Evolutionary conservation across 306 rosid species (phyloP).

Genomic region (Bauhinia variegata): DNA sequence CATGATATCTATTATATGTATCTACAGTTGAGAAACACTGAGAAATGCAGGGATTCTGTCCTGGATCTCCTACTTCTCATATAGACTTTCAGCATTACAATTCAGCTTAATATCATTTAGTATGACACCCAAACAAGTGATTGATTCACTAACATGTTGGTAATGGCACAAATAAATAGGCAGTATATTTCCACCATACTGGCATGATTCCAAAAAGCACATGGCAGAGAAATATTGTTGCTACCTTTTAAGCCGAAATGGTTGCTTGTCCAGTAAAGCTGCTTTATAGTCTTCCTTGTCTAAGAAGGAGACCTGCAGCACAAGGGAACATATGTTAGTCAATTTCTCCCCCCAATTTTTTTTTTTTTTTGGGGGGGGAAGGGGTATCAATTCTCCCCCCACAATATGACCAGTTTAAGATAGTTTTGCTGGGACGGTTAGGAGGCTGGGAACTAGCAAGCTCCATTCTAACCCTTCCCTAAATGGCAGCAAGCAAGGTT

Average conservation of each 20-base stretch:
- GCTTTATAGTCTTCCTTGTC: constrained; percentile 58
- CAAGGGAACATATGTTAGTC: constrained; percentile 29
- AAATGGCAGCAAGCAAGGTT: too few species aligned
- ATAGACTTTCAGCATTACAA: constrained; percentile 5
- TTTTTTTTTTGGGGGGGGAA: neutral
- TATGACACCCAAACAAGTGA: constrained; percentile 1
- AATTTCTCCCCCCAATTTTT: constrained; percentile 14
- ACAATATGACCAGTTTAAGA: neutral
- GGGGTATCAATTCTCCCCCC: neutral
- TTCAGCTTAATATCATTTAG: constrained; percentile 23
- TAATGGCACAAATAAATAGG: neutral
- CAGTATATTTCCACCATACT: too few species aligned
- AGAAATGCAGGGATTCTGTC: constrained; percentile 13
- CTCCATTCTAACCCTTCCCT: too few species aligned
- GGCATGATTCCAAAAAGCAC: neutral
- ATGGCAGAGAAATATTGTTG: neutral
- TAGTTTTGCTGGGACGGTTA: neutral
- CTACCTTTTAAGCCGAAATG: constrained; percentile 60
- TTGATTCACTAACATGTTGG: constrained; percentile 19
- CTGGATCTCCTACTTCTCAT: neutral
- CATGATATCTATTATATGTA: constrained; percentile 12
- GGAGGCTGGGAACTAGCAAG: neutral
- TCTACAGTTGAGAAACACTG: constrained; percentile 12
- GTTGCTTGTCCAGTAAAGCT: constrained; percentile 54
- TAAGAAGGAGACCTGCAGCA: constrained; percentile 53